Percentiles rank a stretch among this genome's conserved stretches.
Conservation (phyloP, 2,329 filamentous ascomycete species). For the Xylariaceae sp. region DNA sequence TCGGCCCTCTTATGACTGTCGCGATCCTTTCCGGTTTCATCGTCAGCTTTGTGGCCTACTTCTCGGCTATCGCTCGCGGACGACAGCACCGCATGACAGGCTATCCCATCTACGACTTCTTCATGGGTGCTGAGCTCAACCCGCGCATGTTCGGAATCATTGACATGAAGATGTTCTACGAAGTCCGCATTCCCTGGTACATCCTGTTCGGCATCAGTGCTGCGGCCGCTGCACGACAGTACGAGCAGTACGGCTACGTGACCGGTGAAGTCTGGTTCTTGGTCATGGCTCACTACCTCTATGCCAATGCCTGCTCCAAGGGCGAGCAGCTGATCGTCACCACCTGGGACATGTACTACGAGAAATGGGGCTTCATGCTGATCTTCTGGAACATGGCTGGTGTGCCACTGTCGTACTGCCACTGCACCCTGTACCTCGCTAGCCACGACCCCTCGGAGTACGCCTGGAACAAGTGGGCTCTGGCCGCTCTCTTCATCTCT, state of each 20-base stretch:
- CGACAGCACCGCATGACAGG: slow-evolving; percentile 91
- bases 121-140: slow-evolving; percentile 88
- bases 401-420: slow-evolving; percentile 86
- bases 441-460: slow-evolving; percentile 76
- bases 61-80: slow-evolving; percentile 75
- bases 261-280: slow-evolving; percentile 80
- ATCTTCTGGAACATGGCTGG: slow-evolving; percentile 97
- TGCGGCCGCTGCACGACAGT: slow-evolving; percentile 74
- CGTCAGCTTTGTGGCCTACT: slow-evolving; percentile 77
- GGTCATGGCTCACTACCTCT: slow-evolving; percentile 84
- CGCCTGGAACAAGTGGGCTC: slow-evolving; percentile 64
- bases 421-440: slow-evolving; percentile 85
- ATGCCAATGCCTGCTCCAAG: slow-evolving; percentile 88
- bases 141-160: slow-evolving; percentile 80
- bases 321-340: slow-evolving; percentile 86
- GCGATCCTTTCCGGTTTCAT: slow-evolving; percentile 87
- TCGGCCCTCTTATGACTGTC: slow-evolving; percentile 86
- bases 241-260: slow-evolving; percentile 79
- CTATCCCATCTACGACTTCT: slow-evolving; percentile 80
- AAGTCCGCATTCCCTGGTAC: slow-evolving; percentile 88
- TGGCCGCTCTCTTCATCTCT: slow-evolving; percentile 59
- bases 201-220: slow-evolving; percentile 76
- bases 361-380: slow-evolving; percentile 96
- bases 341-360: slow-evolving; percentile 95
- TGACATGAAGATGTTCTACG: slow-evolving; percentile 96